Percentiles rank a stretch among this genome's conserved stretches.
phyloP scores from a whole-genome alignment of 2,329 filamentous ascomycete species.

The Xylariales sp. region DNA sequence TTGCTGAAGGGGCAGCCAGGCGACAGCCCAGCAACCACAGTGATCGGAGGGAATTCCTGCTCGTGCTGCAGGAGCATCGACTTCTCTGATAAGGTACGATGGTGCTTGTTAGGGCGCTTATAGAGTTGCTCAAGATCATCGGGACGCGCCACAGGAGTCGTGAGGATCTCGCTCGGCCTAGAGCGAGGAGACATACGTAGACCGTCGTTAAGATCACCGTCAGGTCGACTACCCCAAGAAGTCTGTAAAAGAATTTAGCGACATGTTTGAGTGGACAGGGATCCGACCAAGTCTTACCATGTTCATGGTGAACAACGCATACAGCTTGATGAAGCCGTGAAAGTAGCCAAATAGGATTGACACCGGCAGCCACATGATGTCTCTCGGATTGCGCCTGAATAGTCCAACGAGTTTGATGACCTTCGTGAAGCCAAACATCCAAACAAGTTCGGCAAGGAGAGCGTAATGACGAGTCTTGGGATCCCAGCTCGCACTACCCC shows the following conservation, averaged over 20 bases:
- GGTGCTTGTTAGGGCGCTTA: slow-evolving; percentile 1
- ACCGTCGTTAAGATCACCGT: slow-evolving; percentile 79
- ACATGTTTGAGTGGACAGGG: not conserved
- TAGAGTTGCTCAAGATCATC: slow-evolving; percentile 21
- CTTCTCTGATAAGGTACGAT: slow-evolving; percentile 18
- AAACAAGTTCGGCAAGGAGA: slow-evolving; percentile 59
- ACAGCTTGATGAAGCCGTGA: slow-evolving; percentile 88
- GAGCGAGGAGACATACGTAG: slow-evolving; percentile 57
- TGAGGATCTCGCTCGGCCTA: slow-evolving; percentile 30
- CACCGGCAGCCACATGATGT: slow-evolving; percentile 75
- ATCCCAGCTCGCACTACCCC: slow-evolving; percentile 61
- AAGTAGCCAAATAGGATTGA: slow-evolving; percentile 90
- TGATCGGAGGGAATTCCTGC: slow-evolving; percentile 16
- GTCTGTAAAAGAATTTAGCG: slow-evolving; percentile 55
- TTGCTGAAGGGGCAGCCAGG: slow-evolving; percentile 2
- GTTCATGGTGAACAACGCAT: slow-evolving; percentile 75
- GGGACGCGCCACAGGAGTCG: slow-evolving; percentile 26
- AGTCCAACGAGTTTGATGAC: slow-evolving; percentile 86
- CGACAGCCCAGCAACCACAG: slow-evolving; percentile 15
- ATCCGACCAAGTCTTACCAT: slow-evolving; percentile 58
- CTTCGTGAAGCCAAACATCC: slow-evolving; percentile 81
- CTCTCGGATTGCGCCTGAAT: slow-evolving; percentile 77
- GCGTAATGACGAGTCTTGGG: slow-evolving; percentile 46
- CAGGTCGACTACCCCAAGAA: slow-evolving; percentile 90
- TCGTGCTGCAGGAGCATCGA: slow-evolving; percentile 14